Evolutionary conservation across 108 stramenopile genomes (phyloP), one percentile per base, ranked within the genome.

Genomic region (Aurantiochytrium sp.): DNA sequence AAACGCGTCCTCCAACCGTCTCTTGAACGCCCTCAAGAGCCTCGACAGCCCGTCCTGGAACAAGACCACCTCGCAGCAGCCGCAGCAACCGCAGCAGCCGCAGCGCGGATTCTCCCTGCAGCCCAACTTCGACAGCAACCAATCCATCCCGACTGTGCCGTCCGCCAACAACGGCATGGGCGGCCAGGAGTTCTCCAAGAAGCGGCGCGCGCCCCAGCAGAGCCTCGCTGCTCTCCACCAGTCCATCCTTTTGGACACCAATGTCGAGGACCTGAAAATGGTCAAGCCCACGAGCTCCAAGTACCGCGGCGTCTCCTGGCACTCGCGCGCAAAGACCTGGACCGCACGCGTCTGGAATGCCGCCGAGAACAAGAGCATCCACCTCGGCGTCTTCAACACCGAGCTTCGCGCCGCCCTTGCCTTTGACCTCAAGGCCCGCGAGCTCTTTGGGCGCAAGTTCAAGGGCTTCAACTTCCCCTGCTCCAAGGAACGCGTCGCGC

Each of bases 351-450:
- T 59, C 1, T 59, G 55, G 55, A 59, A 59, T 0, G 55, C 55
- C 27, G 55, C 55, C 27, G 55, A 59, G 55, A 59, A 59, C 1
- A 59, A 59, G 55, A 59, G 55, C 32, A 59, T 59, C 1, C 55
- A 59, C 55, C 55, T 59, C 32, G 55, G 55, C 17, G 55, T 59
- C 6, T 59, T 59, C 55, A 59, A 59, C 55, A 59, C 55, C 5
- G 55, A 59, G 22, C 32, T 59, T 6, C 55, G 55, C 22, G 55
- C 55, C 55, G 55, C 55, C 8, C 55, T 59, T n/a, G 55, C 55
- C 55, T 59, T 59, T n/a, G 55, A 59, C 55, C 55, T 59, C 32
- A 59, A 59, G 55, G 55, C 55, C 55, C 55, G 55, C 32, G 55
- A 59, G 17, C 55, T 59, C 6, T 59, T 59, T 59, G 55, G 55